These are phyloP conservation scores for Salvia miltiorrhiza DNA, from an alignment of 257 asterid species.

Conservation along the genomic window DNA sequence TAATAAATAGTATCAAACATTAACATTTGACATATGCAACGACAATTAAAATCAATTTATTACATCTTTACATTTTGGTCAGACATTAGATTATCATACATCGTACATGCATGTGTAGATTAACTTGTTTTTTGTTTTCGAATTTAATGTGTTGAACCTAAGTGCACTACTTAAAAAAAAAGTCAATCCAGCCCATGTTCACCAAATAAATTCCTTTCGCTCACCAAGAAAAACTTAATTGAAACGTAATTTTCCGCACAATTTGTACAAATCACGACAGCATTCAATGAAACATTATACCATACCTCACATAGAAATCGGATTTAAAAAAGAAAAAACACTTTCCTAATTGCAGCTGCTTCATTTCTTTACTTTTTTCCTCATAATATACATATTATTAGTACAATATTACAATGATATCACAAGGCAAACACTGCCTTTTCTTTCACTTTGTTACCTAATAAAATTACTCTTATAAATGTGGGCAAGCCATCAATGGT, in stretches of 20 bases:
- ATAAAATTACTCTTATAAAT: conserved; percentile 17
- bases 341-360: conserved; percentile 4
- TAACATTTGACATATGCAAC: not conserved
- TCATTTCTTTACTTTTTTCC: conserved; percentile 4
- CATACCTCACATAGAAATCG: not conserved
- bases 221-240: too few species aligned
- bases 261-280: too few species aligned
- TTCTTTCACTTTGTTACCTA: conserved; percentile 28
- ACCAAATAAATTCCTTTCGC: not conserved
- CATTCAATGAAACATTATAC: not conserved
- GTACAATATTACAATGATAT: conserved; percentile 34
- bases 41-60: not conserved
- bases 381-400: conserved; percentile 25
- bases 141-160: not conserved
- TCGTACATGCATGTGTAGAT: not conserved
- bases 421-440: conserved; percentile 25
- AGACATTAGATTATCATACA: not conserved
- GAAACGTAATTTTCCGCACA: too few species aligned
- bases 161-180: not conserved
- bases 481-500: conserved; percentile 35
- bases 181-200: not conserved
- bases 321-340: not conserved
- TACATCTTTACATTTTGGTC: not conserved
- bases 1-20: not conserved
- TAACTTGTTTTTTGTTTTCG: not conserved